Percentiles rank a stretch among this genome's conserved stretches.
Evolutionary conservation across 139 green algal species (phyloP).

Genomic region (Dunaliella sp.): DNA sequence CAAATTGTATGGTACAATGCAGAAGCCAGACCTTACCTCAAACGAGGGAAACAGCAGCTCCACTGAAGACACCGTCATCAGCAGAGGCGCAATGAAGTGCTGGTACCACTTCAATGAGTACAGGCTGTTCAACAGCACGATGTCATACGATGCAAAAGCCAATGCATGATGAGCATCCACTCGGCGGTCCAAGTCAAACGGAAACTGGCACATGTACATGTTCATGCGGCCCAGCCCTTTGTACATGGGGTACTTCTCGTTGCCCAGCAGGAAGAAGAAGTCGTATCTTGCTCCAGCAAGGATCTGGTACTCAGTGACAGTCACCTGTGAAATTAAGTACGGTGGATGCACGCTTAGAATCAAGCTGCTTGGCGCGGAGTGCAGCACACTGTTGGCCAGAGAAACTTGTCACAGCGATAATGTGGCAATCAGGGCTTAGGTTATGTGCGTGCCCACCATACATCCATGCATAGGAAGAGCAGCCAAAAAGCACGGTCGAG

Average conservation of each 20-base stretch:
- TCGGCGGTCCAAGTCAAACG: constrained; percentile 5
- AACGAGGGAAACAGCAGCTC: neutral
- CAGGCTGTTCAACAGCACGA: neutral
- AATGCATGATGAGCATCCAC: neutral
- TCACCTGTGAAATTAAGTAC: neutral
- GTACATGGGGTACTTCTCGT: constrained; percentile 15
- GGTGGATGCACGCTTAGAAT: no score
- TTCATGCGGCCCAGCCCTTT: constrained; percentile 1
- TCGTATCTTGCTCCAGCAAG: neutral
- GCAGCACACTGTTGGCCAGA: no score
- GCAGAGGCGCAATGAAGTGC: neutral
- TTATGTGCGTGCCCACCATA: no score
- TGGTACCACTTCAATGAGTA: neutral
- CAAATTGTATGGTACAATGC: no score
- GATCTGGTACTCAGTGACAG: neutral
- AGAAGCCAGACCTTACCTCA: no score
- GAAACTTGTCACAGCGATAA: no score
- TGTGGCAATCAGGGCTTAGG: no score
- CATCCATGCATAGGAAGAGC: no score
- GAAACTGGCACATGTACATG: constrained; percentile 28
- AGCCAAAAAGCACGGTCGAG: no score
- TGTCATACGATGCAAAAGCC: neutral
- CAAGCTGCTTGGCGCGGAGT: no score
- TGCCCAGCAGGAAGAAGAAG: constrained; percentile 16
- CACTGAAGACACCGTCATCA: neutral